Base-by-base conservation (phyloP, 371 early-diverging fungal species). In the Basidiobolus meristosporus region DNA sequence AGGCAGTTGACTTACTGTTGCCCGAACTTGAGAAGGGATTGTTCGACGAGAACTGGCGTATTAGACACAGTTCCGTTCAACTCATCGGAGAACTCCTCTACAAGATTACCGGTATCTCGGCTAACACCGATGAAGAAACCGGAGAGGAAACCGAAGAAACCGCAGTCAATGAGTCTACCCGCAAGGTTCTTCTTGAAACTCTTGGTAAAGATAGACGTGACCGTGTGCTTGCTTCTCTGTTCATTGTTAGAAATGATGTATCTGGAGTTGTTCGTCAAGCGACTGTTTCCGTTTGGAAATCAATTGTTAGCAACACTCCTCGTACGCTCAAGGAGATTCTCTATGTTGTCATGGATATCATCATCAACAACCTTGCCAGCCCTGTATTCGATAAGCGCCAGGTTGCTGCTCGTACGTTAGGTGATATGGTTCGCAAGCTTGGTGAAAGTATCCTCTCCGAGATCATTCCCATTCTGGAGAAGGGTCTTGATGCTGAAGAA, bases 291-390 rank as follows among this genome's bases (percentile, higher is more conserved):
- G 92, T 96, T 31, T 97, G 98, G 98, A 93, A 96, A 70, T 62
- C 74, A 35, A 68, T 95, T 47, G 91, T 95, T 7, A 59, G 65
- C 51, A 95, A 97, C 63, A 96, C 96, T 20, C 97, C 98, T 43
- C 83, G 93, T 41, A 90, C 89, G 6, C 65, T 95, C 51, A 88
- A 88, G 67, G 91, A 93, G 52, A 89, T 92, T 45, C 47, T 97
- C 54, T 65, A 83, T 21, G 59, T 69, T 7, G 70, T 93, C 61
- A 86, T 96, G 81, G 58, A 67, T 9, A 70, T 90, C 55, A 70
- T 97, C 20, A 77, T 96, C 32, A 66, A 63, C 30, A 73, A 65
- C 34, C 61, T 97, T 43, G 74, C 88, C 12, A 69, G 76, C 40
- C 61, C 66, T 15, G 65, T 63, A 26, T 62, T 66, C 52, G 90